Evolutionary conservation across 2,329 filamentous ascomycete genomes (phyloP), one percentile per base, ranked within the genome.

Genomic region (Triangularia verruculosa): DNA sequence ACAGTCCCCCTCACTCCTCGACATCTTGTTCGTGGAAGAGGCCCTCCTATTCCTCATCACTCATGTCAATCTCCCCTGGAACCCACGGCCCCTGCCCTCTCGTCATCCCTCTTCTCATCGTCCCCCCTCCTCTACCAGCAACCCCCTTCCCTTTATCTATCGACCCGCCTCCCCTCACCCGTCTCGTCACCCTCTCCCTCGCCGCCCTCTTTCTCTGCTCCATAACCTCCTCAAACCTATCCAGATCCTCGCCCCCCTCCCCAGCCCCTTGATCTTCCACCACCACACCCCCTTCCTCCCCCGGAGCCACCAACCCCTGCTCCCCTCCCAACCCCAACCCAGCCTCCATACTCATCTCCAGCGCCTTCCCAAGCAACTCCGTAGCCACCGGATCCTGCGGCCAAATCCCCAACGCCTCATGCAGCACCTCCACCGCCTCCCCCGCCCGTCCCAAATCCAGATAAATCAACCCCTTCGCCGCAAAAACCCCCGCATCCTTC

Each of bases 341-440:
- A 63, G 20, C 61, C 4, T 28, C 69, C 65, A 63, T 55, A 55
- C 79, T 79, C 22, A 78, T 68, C 15, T 78, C 70, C 1, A 92
- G 78, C 3, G 91, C 90, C 73, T 89, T 89, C 70, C 86, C 88
- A 30, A 95, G 78, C 57, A 95, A 77, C 73, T 95, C 91, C 0
- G 89, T 93, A 2, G 91, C 90, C 68, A 93, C 89, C 4, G 90
- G 87, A 72, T 95, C 91, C 75, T 95, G 91, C 0, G 91, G 89
- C 32, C 86, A 84, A 22, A 94, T 87, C 0, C 91, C 89, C 15
- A 95, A 81, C 1, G 91, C 91, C 75, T 97, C 91, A 70, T 98
- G 95, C 25, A 98, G 80, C 2, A 92, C 87, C 9, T 89, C 83
- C 3, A 95, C 88, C 0, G 94, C 94, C 54, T 96, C 90, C 70